Conservation (phyloP, 2,329 filamentous ascomycete genomes). For the Pseudogymnoascus verrucosus region DNA sequence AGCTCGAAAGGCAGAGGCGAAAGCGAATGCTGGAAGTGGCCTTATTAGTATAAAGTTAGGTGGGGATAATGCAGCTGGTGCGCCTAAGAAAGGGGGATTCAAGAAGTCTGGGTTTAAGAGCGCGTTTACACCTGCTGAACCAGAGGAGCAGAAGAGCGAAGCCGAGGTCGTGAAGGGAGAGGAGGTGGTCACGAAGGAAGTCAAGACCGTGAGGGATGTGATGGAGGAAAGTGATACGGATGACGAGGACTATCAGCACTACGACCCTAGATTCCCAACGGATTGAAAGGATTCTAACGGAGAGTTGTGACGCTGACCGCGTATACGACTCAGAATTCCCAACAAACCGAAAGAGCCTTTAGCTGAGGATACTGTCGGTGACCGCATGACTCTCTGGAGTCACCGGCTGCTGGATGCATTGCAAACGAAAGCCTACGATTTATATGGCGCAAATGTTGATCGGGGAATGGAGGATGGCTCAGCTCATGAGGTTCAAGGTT, state of each 20-base stretch:
- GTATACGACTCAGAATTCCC: not conserved
- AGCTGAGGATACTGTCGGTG: not conserved
- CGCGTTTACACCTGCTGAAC: constrained; percentile 52
- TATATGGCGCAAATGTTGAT: not conserved
- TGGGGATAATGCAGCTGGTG: constrained; percentile 31
- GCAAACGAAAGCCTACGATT: not conserved
- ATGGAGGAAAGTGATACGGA: constrained; percentile 53
- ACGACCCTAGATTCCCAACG: constrained; percentile 53
- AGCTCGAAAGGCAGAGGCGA: constrained; percentile 62
- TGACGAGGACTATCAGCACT: constrained; percentile 64
- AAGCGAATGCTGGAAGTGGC: constrained; percentile 51
- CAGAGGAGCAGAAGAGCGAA: constrained; percentile 33
- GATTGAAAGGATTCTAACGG: constrained; percentile 36
- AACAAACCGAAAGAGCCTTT: not conserved
- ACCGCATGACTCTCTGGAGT: not conserved
- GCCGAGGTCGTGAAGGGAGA: constrained; percentile 21
- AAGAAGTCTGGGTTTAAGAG: constrained; percentile 81
- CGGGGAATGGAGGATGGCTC: not conserved
- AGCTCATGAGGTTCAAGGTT: not conserved
- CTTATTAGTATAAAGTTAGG: constrained; percentile 60
- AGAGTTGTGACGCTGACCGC: not conserved
- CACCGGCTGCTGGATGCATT: not conserved
- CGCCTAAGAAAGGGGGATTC: constrained; percentile 63
- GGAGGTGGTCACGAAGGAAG: constrained; percentile 25
- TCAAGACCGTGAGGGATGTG: constrained; percentile 18